phyloP scores from a whole-genome alignment of 1,139 yeast genomes.

The Hyphopichia khmerensis region DNA sequence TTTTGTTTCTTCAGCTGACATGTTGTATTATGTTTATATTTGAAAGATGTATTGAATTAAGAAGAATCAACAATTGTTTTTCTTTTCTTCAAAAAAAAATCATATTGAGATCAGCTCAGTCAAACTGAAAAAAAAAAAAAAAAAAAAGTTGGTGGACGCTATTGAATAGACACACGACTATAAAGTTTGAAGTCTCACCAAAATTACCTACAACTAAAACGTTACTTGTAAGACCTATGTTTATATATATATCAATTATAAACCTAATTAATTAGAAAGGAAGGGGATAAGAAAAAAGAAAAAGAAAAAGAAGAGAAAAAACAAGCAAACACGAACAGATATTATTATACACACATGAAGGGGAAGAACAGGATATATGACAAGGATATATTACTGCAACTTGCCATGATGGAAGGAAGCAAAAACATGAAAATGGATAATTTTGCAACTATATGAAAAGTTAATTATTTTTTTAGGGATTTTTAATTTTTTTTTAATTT shows the following conservation, averaged over 20 bases:
- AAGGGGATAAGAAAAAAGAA: too few relatives aligned
- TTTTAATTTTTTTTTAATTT: too few relatives aligned
- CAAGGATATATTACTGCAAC: not conserved
- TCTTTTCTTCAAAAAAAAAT: not conserved
- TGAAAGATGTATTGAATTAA: not conserved
- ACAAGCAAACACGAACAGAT: not conserved
- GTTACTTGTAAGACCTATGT: too few relatives aligned
- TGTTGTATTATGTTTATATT: conserved; percentile 8
- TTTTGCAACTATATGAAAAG: too few relatives aligned
- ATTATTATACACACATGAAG: not conserved
- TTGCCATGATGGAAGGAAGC: not conserved
- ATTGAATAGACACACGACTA: not conserved
- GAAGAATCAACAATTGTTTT: not conserved
- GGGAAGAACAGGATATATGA: not conserved
- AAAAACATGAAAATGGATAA: too few relatives aligned
- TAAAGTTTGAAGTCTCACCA: too few relatives aligned
- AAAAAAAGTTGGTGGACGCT: not conserved
- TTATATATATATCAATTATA: too few relatives aligned
- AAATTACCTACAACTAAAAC: too few relatives aligned
- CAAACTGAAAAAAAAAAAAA: not conserved
- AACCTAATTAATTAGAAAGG: not conserved
- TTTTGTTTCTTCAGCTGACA: conserved; percentile 41
- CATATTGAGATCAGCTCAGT: not conserved
- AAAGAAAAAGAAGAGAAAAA: too few relatives aligned
- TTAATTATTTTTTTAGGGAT: too few relatives aligned